Evolutionary conservation across 257 asterid species (phyloP).

Genomic region (Gentiana macrophylla): DNA sequence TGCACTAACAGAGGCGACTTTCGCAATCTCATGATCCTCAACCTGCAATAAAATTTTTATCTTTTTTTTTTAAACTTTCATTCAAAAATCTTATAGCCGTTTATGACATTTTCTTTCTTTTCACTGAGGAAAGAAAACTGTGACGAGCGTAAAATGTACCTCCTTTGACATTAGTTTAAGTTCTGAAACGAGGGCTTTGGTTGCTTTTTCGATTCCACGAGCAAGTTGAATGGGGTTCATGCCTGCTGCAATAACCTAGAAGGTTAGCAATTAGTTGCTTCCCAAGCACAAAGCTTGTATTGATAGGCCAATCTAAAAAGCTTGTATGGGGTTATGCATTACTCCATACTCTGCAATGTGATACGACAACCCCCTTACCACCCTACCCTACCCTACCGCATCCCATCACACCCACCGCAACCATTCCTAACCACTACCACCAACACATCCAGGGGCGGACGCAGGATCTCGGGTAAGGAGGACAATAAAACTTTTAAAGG

Average conservation of each 20-base stretch:
- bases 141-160: constrained; percentile 20
- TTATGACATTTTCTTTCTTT: not conserved
- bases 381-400: no score
- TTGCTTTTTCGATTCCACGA: constrained; percentile 72
- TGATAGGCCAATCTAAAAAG: no score
- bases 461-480: no score
- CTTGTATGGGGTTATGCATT: no score
- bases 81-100: no score
- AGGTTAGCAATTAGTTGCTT: not conserved
- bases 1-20: constrained; percentile 90
- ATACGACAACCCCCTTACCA: no score
- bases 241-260: constrained; percentile 69
- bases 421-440: no score
- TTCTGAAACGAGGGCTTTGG: constrained; percentile 57
- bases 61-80: not conserved
- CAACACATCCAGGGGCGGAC: no score
- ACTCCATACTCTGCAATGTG: no score
- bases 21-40: constrained; percentile 66
- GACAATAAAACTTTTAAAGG: no score
- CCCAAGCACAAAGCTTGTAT: no score
- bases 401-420: no score
- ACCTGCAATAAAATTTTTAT: constrained; percentile 27
- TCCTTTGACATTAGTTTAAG: constrained; percentile 70
- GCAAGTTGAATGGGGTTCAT: constrained; percentile 68
- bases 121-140: not conserved